Conservation (phyloP, 1,139 yeast species). For the Eremothecium sinecaudum region DNA sequence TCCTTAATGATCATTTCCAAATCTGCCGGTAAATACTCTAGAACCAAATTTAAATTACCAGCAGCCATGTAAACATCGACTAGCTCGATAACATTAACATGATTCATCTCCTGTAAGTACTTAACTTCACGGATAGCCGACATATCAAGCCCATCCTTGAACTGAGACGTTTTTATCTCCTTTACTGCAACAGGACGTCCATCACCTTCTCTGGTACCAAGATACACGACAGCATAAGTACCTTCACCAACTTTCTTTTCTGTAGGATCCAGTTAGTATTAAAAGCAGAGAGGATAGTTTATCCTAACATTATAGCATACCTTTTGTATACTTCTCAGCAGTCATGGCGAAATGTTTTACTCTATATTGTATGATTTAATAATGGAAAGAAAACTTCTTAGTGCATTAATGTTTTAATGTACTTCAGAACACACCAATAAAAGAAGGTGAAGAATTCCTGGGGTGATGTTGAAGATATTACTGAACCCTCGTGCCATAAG, state of each 20-base stretch:
- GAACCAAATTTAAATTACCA: constrained; percentile 69
- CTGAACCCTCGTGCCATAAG: too few relatives aligned
- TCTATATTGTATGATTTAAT: not conserved
- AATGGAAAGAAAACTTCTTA: not conserved
- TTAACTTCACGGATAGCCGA: constrained; percentile 93
- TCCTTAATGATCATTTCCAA: constrained; percentile 85
- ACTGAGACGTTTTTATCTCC: constrained; percentile 88
- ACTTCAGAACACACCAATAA: not conserved
- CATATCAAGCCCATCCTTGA: constrained; percentile 96
- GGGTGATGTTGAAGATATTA: too few relatives aligned
- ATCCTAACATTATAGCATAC: constrained; percentile 11
- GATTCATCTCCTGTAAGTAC: constrained; percentile 78
- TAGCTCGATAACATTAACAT: constrained; percentile 75
- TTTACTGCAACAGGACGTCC: constrained; percentile 73
- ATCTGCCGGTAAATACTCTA: constrained; percentile 88
- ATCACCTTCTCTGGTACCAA: constrained; percentile 53
- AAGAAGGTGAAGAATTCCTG: constrained; percentile 2
- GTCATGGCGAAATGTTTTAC: too few relatives aligned
- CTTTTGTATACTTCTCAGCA: constrained; percentile 27
- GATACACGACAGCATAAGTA: constrained; percentile 93
- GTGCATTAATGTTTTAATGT: not conserved
- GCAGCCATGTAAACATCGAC: constrained; percentile 73
- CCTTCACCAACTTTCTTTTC: constrained; percentile 96
- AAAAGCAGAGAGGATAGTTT: too few relatives aligned
- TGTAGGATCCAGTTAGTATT: constrained; percentile 6